Percentiles rank a stretch among this genome's conserved stretches.
Conservation (phyloP, 495 filamentous ascomycete species). For the Amniculicola lignicola region DNA sequence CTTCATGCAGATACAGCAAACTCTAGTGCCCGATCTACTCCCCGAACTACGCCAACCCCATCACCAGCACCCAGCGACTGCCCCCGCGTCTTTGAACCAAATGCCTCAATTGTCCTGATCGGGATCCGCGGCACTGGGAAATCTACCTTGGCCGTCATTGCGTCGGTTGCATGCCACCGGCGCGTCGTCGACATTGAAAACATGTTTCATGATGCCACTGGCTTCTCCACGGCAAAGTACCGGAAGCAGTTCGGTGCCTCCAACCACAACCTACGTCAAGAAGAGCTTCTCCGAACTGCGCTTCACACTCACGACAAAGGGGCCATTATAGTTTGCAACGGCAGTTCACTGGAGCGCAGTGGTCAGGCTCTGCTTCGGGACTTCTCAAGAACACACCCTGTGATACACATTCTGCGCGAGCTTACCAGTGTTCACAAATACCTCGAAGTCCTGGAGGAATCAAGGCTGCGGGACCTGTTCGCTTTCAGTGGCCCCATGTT, state of each 20-base stretch:
- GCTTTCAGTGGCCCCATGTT: constrained; percentile 55
- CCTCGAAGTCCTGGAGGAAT: constrained; percentile 57
- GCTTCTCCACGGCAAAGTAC: constrained; percentile 59
- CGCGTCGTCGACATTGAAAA: constrained; percentile 69
- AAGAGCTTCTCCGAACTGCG: constrained; percentile 61
- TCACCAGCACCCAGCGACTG: not conserved
- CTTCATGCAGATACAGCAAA: not conserved
- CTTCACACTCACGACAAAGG: constrained; percentile 60
- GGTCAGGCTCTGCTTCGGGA: constrained; percentile 43
- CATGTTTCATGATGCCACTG: constrained; percentile 65
- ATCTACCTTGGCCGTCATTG: constrained; percentile 71
- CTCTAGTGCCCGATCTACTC: constrained; percentile 8
- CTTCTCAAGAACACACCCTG: constrained; percentile 59
- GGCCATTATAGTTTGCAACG: constrained; percentile 71
- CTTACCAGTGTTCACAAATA: constrained; percentile 62
- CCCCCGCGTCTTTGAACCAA: constrained; percentile 48
- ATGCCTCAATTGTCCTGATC: constrained; percentile 70
- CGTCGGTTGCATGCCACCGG: constrained; percentile 66
- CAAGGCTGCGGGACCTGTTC: constrained; percentile 48
- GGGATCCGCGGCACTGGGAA: constrained; percentile 75
- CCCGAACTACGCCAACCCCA: constrained; percentile 14
- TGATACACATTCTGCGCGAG: constrained; percentile 71
- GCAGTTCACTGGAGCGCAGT: constrained; percentile 50
- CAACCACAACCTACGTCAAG: constrained; percentile 60
- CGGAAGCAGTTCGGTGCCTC: constrained; percentile 58